These are phyloP conservation scores for Cyberlindnera samutprakarnensis DNA, from an alignment of 805 yeast species.

Conservation along the genomic window DNA sequence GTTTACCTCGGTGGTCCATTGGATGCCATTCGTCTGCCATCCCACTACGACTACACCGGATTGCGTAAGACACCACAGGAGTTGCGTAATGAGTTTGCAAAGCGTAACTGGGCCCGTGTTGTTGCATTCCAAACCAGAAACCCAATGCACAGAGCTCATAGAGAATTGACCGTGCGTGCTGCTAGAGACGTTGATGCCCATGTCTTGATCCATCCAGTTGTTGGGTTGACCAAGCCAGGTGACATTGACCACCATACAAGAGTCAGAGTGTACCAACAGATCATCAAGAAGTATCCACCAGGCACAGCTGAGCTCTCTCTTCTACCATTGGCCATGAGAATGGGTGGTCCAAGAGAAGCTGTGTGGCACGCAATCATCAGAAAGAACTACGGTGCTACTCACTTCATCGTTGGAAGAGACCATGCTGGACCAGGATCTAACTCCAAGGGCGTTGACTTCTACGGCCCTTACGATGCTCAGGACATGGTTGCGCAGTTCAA, in stretches of 20 bases:
- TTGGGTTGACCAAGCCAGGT: slow-evolving; percentile 94
- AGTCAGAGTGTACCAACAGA: slow-evolving; percentile 89
- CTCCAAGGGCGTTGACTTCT: slow-evolving; percentile 88
- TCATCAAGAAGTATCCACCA: slow-evolving; percentile 86
- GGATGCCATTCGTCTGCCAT: slow-evolving; percentile 77
- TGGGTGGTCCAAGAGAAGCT: slow-evolving; percentile 99
- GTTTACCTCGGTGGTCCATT: slow-evolving; percentile 82
- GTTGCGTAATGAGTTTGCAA: slow-evolving; percentile 74
- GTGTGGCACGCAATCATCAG: slow-evolving; percentile 97
- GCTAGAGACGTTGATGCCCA: slow-evolving; percentile 88
- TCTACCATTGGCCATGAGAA: slow-evolving; percentile 94
- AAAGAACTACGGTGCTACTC: slow-evolving; percentile 94
- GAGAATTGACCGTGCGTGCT: slow-evolving; percentile 93
- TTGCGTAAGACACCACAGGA: slow-evolving; percentile 87
- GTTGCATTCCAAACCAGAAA: slow-evolving; percentile 98
- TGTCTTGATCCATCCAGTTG: slow-evolving; percentile 92
- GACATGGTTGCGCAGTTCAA: slow-evolving; percentile 70
- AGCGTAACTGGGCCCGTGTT: slow-evolving; percentile 78
- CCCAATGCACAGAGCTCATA: slow-evolving; percentile 98
- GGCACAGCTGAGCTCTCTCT: slow-evolving; percentile 88
- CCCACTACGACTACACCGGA: slow-evolving; percentile 85
- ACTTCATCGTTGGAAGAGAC: slow-evolving; percentile 95
- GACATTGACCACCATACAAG: slow-evolving; percentile 97
- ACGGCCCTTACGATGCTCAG: slow-evolving; percentile 97
- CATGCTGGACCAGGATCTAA: slow-evolving; percentile 94